Conservation (phyloP, 2,329 filamentous ascomycete genomes). For the Sporothrix humicola region DNA sequence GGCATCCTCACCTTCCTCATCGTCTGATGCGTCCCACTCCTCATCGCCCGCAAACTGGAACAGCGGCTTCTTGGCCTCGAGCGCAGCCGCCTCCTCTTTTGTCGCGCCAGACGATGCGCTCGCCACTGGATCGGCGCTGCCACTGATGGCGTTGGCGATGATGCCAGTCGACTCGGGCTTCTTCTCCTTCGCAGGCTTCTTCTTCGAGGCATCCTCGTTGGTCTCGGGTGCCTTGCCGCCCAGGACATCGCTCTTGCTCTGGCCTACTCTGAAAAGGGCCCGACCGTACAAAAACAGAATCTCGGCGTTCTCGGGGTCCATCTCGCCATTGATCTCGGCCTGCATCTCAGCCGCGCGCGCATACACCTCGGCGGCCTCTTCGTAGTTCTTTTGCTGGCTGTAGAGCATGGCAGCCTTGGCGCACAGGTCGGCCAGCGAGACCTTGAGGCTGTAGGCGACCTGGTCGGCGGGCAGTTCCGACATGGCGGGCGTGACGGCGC, state of each 20-base stretch:
- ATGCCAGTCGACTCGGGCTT: slow-evolving; percentile 50
- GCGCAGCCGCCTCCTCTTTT: slow-evolving; percentile 42
- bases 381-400: slow-evolving; percentile 80
- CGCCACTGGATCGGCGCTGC: slow-evolving; percentile 36
- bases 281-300: slow-evolving; percentile 94
- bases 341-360: slow-evolving; percentile 89
- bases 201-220: slow-evolving; percentile 46
- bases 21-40: slow-evolving; percentile 82
- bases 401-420: slow-evolving; percentile 85
- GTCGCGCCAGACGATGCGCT: slow-evolving; percentile 28
- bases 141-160: slow-evolving; percentile 51
- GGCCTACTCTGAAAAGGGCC: slow-evolving; percentile 89
- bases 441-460: slow-evolving; percentile 52
- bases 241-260: slow-evolving; percentile 92
- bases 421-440: slow-evolving; percentile 76
- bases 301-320: slow-evolving; percentile 87
- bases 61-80: slow-evolving; percentile 70
- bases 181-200: slow-evolving; percentile 52
- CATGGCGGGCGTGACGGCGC: slow-evolving; percentile 44
- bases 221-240: slow-evolving; percentile 75
- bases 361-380: slow-evolving; percentile 84
- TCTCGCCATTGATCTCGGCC: slow-evolving; percentile 88
- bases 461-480: slow-evolving; percentile 45
- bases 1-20: slow-evolving; percentile 31
- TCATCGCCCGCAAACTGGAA: slow-evolving; percentile 96